A percentile compares a stretch with the other conserved stretches of the same genome.
Conservation (phyloP, 2,329 filamentous ascomycete species). For the Penicillium italicum region DNA sequence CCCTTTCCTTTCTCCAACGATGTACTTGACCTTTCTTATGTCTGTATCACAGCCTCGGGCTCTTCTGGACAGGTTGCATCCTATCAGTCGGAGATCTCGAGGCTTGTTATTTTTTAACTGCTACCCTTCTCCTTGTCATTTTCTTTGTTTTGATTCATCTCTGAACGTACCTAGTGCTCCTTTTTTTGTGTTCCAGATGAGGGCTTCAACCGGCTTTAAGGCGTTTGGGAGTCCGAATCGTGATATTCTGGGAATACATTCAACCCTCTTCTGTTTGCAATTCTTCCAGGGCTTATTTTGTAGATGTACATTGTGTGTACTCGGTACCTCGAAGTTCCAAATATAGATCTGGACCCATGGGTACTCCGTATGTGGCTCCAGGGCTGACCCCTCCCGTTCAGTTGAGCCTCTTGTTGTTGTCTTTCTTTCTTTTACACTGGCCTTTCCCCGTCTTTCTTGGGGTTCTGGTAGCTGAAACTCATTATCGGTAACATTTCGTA, state of each 20-base stretch:
- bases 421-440: background rate
- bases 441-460: background rate
- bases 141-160: slow-evolving; percentile 9
- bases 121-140: slow-evolving; percentile 13
- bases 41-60: slow-evolving; percentile 1
- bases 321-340: background rate
- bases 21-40: slow-evolving; percentile 23
- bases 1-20: slow-evolving; percentile 13
- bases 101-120: slow-evolving; percentile 1
- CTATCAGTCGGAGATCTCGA: background rate
- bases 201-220: slow-evolving; percentile 13
- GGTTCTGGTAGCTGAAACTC: background rate
- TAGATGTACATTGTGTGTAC: background rate
- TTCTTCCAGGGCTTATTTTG: background rate
- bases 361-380: background rate
- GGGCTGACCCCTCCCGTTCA: background rate
- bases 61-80: background rate
- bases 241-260: slow-evolving; percentile 17
- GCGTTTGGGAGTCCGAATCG: slow-evolving; percentile 21
- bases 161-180: slow-evolving; percentile 18
- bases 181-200: slow-evolving; percentile 16
- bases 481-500: background rate
- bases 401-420: background rate
- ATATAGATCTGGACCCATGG: slow-evolving; percentile 16
- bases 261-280: background rate